Evolutionary conservation across 202 grass and related monocot species (phyloP), one percentile per base, ranked within the genome.

Genomic region (Zoysia matrella): DNA sequence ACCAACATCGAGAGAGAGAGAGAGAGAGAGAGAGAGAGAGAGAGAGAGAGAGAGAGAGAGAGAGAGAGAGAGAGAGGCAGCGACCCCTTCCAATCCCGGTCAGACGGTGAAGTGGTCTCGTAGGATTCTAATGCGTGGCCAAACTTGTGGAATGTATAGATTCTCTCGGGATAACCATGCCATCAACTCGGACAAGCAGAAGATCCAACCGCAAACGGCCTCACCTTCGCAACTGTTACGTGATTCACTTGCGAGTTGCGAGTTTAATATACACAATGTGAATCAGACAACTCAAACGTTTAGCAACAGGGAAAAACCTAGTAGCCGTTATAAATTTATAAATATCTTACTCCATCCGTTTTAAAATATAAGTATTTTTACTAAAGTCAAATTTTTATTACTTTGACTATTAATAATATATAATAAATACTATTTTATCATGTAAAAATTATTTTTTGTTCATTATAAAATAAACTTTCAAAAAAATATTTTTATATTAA

Each of bases 161-260:
- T 86, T 86, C 83, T 57, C 83, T 86, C 52, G 79, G 83, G 83
- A 90, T 86, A 83, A 57, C 56, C 83, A 83, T 58, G 79, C 47
- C 51, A 7, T 63, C 44, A 71, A 43, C 55, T 41, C 43, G 15
- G 77, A 86, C 64, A 86, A 76, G 71, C 63, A 61, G 43, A 69
- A 75, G 47, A 75, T 69, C 77, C 62, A 67, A 75, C 42, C 39
- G 54, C 47, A 76, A 71, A 69, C 81, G 55, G 48, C 39, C 3
- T 46, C 1, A 46, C 30, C n/a, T 45, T 62, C 8, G 61, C 39
- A 66, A 63, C 8, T 48, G 5, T 18, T 60, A 14, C 61, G 52
- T n/a, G 40, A 80, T 62, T 75, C 77, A 53, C 69, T 74, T 79
- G 57, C 49, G 57, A 63, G 44, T 53, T 30, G 30, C 43, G 10